These are phyloP conservation scores for Hevea brasiliensis DNA, from an alignment of 345 rosid species.

Conservation along the genomic window DNA sequence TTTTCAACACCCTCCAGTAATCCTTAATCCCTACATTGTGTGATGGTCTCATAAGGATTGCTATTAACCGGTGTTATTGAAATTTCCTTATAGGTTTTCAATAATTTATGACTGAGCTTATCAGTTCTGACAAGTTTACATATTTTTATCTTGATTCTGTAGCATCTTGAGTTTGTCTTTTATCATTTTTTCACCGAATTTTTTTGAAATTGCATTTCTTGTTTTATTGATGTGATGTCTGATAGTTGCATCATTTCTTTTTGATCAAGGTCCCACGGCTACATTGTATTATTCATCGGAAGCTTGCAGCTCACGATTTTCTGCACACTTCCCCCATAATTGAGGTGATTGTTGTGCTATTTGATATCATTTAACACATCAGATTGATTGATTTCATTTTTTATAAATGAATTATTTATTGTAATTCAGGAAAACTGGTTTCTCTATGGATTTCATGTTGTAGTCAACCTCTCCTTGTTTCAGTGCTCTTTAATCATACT, in stretches of 20 bases:
- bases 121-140: no score
- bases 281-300: slow-evolving; percentile 79
- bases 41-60: background rate
- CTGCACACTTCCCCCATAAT: slow-evolving; percentile 42
- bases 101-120: no score
- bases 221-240: background rate
- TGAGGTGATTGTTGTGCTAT: slow-evolving; percentile 48
- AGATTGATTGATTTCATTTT: background rate
- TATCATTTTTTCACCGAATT: background rate
- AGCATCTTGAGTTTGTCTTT: background rate
- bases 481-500: background rate
- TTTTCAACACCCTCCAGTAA: background rate
- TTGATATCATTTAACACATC: background rate
- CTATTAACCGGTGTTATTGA: background rate
- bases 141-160: background rate
- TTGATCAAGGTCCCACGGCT: slow-evolving; percentile 71
- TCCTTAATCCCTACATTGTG: background rate
- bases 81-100: background rate
- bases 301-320: slow-evolving; percentile 66
- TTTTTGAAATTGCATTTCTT: background rate
- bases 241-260: background rate
- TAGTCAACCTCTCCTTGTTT: no score
- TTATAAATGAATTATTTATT: background rate
- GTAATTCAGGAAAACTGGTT: background rate
- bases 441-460: background rate